Evolutionary conservation across 2,329 filamentous ascomycete species (phyloP), one percentile per base, ranked within the genome.

Genomic region (Akanthomyces lecanii): DNA sequence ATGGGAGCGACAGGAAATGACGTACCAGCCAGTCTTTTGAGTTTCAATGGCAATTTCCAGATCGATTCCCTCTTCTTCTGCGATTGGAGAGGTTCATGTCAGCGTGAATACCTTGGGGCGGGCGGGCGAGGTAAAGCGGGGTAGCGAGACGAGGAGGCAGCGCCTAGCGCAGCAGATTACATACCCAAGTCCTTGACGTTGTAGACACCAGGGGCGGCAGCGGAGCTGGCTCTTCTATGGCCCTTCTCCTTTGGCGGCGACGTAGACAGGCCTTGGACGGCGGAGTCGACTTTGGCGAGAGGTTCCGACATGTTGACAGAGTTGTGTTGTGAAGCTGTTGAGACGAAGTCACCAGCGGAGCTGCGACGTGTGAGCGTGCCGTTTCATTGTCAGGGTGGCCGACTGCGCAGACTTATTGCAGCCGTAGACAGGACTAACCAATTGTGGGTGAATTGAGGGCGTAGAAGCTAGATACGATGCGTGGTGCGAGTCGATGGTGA

Each of bases 231-330:
- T 78, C 92, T 86, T 70, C 88, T 84, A 73, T 89, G 84, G 67
- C 78, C 78, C 73, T 84, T 85, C 75, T 92, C 88, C 74, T 88
- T 85, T 64, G 84, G 81, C 40, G 89, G 84, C 64, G 87, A 88
- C 71, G 85, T 83, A 68, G 86, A 84, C 71, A 93, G 78, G 77
- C 91, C 91, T 74, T 92, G 88, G 73, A 96, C 87, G 81, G 91
- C 92, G 65, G 93, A 97, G 79, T 97, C 93, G 81, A 97, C 87
- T 82, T 96, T 96, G 78, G 85, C 84, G 75, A 96, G 85, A 72
- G 89, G 85, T 76, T 77, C 75, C 66, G 74, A 71, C 75, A 77
- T 77, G 70, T 61, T 74, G 67, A 64, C 50, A 64, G 65, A 66
- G 45, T 65, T 63, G 48, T 55, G 62, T 64, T 65, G 44, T 64